Base-by-base conservation (phyloP, 2,329 filamentous ascomycete species). In the Xylariaceae sp. region DNA sequence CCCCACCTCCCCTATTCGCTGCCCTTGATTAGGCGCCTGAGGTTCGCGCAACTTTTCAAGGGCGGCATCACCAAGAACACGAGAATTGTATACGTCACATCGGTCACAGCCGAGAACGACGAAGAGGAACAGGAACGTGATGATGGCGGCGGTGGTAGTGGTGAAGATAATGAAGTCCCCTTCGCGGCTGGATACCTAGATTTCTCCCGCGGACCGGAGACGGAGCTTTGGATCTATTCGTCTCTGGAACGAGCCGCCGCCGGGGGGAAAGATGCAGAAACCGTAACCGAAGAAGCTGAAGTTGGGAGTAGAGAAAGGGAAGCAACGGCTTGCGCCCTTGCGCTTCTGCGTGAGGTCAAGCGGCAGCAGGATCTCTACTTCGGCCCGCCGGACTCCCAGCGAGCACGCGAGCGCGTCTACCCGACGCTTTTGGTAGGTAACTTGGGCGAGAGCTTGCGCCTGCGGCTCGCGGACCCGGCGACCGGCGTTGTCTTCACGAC, bases 121-220 rank as follows among this genome's bases (percentile, higher is more conserved):
- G 14, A 14, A 7, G 40, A 16, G 38, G 38, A 27, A 14, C 22
- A 25, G 23, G 22, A 11, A 17, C 22, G 17, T 7, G 22, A 33
- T 4, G 29, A n/a, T 16, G n/a, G 22, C 12, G 37, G 33, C 3
- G 32, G 7, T 8, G 25, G 35, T 6, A 19, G n/a, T 11, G 22
- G 16, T 11, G 21, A 22, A 20, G 36, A 35, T 22, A 14, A 36
- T 22, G 8, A 33, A 20, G 16, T 20, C 21, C 37, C 61, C 11
- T 82, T 85, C 57, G 72, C 75, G 1, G 76, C 75, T 1, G 79
- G 77, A 0, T 85, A 82, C 57, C 59, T 84, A 5, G 83, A 88
- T 61, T 70, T 82, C 17, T 75, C 75, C 4, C 71, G 71, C 43
- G 71, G 74, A 0, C 80, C 79, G 0, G 82, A 85, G 58, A 86